Base-by-base conservation (phyloP, 2,329 filamentous ascomycete genomes). In the Penicillium concentricum region DNA sequence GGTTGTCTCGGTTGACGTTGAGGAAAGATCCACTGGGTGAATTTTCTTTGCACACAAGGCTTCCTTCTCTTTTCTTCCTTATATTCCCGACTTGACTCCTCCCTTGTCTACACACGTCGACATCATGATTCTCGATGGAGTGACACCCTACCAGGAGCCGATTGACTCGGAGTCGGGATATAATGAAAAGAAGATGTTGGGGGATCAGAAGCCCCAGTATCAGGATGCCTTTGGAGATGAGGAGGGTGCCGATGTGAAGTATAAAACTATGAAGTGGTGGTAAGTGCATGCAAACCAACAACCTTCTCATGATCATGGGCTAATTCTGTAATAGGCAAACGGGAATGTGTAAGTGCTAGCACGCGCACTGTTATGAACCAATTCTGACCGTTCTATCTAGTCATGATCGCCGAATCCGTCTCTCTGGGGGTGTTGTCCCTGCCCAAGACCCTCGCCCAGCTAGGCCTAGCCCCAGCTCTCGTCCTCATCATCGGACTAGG, bases 401-500 rank as follows among this genome's bases (percentile, higher is more conserved):
- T 65, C 24, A 65, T 65, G 63, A 65, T 65, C 38, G 63, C 63
- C 18, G 63, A 65, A 49, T 64, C 63, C 18, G 61, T 65, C 37
- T 65, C 63, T 12, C 48, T 65, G 12, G 63, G 62, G 46, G 60
- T 65, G 32, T 38, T 65, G 8, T 65, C 63, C 12, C 41, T 64
- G 9, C 63, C 63, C 13, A 57, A 57, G 26, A 62, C 63, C 12
- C 58, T 65, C 7, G 61, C 63, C 24, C 42, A 58, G 4, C 43
- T 65, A 12, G 63, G 63, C 39, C 61, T 65, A 7, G 63, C 58
- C 9, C 61, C 63, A 28, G 82, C 81, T 13, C 66, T 84, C 12
- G 74, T 86, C 42, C 70, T 84, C 28, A 82, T 84, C 50, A 67
- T 84, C 53, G 68, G 76, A 18, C 72, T 86, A n/a, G 83, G 84